Base-by-base conservation (phyloP, 108 stramenopile species). In the Discostella stelligeroides region DNA sequence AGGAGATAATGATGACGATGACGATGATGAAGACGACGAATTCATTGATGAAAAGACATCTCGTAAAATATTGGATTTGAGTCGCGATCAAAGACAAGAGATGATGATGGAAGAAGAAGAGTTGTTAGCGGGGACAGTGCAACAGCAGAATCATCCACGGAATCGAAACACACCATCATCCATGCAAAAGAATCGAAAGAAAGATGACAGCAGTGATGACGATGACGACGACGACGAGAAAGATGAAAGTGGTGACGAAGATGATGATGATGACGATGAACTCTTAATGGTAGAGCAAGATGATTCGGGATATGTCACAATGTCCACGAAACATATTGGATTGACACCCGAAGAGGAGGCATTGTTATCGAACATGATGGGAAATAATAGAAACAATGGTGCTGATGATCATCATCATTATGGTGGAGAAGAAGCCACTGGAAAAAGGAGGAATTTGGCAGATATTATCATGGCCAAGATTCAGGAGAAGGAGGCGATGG, bases 381-480 rank as follows among this genome's bases (percentile, higher is more conserved):
- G 82, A 15, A 57, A 56, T 13, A 75, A 70, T 27, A 39, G 69
- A 15, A 37, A 25, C 40, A 23, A 46, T 47, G 29, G 47, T 4
- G 39, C 1, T 23, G 81, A 75, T 24, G 75, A 68, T 53, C n/a
- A n/a, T n/a, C n/a, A n/a, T n/a, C n/a, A n/a, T n/a, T n/a, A n/a
- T n/a, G n/a, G n/a, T n/a, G n/a, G n/a, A n/a, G 72, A 42, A 10
- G 83, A 88, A 63, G 76, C 18, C 12, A 57, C 47, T 59, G 59
- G 59, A 34, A 47, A 81, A 48, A 63, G 85, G 25, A 81, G 79
- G 37, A 91, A 93, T 43, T 83, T 99, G 54, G 97, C 97, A 15
- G 99, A 99, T 84, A 94, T 99, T 29, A 97, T 99, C 69, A 84
- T 98, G 89, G 96, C 92, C 56, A 98, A 98, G 77, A 97, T 99